Conservation (phyloP, 192 early-diverging fungal genomes). For the Tieghemiomyces parasiticus region DNA sequence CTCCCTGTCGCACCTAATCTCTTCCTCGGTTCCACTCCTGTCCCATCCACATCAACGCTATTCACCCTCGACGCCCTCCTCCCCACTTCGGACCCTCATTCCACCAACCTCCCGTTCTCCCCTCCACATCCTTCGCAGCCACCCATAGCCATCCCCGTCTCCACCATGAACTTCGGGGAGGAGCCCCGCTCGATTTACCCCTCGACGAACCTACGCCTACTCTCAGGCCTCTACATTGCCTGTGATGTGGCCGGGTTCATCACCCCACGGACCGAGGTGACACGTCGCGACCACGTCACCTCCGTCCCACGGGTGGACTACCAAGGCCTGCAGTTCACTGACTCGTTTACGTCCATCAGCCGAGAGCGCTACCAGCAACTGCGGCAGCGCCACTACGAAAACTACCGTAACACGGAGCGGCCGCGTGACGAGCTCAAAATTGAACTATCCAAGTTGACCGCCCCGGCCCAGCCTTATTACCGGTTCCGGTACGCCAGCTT, state of each 20-base stretch:
- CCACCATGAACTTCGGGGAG: no score
- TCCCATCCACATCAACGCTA: no score
- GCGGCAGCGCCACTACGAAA: background rate
- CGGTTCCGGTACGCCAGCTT: background rate
- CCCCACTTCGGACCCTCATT: no score
- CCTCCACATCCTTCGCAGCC: no score
- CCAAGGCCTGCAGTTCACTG: background rate
- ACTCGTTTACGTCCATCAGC: background rate
- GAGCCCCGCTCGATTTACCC: background rate
- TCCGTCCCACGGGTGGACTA: background rate
- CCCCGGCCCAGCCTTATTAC: background rate
- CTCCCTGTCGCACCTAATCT: no score
- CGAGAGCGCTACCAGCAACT: background rate
- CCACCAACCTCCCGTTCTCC: no score
- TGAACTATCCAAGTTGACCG: background rate
- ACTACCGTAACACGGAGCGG: background rate
- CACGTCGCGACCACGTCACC: background rate
- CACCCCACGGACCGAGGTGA: background rate
- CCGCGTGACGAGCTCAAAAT: background rate
- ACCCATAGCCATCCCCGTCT: no score
- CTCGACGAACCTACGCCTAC: background rate
- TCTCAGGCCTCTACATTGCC: conserved; percentile 1
- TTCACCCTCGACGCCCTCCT: no score
- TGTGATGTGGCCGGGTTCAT: background rate
- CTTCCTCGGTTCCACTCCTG: no score